phyloP scores from a whole-genome alignment of 2,329 filamentous ascomycete genomes.

The Neospermospora avenae region DNA sequence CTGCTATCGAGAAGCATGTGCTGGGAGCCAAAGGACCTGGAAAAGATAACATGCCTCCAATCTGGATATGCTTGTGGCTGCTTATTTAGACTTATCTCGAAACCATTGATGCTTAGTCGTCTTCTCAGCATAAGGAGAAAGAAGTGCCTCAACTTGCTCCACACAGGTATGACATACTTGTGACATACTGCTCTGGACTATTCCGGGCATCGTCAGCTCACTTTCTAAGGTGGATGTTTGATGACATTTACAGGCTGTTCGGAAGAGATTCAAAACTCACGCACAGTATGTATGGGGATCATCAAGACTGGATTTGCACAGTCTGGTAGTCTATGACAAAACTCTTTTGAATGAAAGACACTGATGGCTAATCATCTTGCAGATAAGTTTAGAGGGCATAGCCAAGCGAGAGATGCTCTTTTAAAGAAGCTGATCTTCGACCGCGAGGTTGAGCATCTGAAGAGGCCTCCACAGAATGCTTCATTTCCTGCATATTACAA shows the following conservation, averaged over 20 bases:
- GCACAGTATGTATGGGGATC: neutral
- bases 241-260: neutral
- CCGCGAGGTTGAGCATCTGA: neutral
- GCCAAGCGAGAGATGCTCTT: neutral
- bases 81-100: neutral
- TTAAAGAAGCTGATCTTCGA: neutral
- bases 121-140: neutral
- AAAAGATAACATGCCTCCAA: neutral
- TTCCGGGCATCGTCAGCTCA: neutral
- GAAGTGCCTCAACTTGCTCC: neutral
- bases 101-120: neutral
- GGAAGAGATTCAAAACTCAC: neutral
- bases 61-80: neutral
- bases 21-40: neutral
- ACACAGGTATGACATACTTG: neutral
- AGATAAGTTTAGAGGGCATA: neutral
- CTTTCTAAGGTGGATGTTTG: neutral
- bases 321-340: neutral
- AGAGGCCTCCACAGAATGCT: neutral
- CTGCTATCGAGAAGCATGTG: neutral
- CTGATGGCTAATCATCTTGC: neutral
- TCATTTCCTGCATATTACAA: neutral
- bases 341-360: neutral
- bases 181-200: neutral
- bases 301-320: neutral